A percentile compares a stretch with the other conserved stretches of the same genome.
phyloP scores from a whole-genome alignment of 495 filamentous ascomycete species.

The Zalerion maritima region DNA sequence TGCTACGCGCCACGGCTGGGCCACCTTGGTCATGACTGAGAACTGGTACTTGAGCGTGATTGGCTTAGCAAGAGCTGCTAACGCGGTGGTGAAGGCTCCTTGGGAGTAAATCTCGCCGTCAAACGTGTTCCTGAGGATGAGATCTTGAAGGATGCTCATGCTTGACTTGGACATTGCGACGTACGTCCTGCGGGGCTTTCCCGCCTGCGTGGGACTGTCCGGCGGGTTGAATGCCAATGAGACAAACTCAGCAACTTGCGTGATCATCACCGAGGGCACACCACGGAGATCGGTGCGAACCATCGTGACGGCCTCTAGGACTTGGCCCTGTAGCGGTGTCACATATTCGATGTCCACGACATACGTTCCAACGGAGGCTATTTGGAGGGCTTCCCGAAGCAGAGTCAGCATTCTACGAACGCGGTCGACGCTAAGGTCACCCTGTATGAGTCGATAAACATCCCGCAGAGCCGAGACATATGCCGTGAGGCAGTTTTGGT shows the following conservation, averaged over 20 bases:
- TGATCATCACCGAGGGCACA: conserved; percentile 52
- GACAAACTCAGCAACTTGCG: conserved; percentile 51
- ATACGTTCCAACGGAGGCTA: conserved; percentile 57
- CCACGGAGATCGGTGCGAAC: conserved; percentile 54
- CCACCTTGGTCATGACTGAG: conserved; percentile 36
- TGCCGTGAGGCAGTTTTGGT: conserved; percentile 63
- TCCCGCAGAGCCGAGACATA: conserved; percentile 66
- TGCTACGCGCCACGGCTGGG: conserved; percentile 63
- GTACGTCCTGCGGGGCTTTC: conserved; percentile 46
- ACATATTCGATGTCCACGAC: conserved; percentile 72
- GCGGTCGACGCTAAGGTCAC: conserved; percentile 41
- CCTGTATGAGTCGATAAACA: conserved; percentile 64
- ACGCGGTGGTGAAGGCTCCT: conserved; percentile 40
- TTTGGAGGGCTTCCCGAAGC: conserved; percentile 38
- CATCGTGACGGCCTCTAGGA: conserved; percentile 55
- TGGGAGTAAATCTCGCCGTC: conserved; percentile 51
- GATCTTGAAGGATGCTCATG: conserved; percentile 51
- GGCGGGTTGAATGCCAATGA: conserved; percentile 46
- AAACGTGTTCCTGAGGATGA: conserved; percentile 47
- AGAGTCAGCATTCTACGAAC: conserved; percentile 48
- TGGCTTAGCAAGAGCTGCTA: conserved; percentile 50
- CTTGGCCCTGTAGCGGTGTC: conserved; percentile 61
- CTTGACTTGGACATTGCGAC: conserved; percentile 71
- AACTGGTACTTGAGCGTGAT: conserved; percentile 65
- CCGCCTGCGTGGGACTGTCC: conserved; percentile 13